Evolutionary conservation across 495 filamentous ascomycete species (phyloP).

Genomic region (Neurospora tetraspora): DNA sequence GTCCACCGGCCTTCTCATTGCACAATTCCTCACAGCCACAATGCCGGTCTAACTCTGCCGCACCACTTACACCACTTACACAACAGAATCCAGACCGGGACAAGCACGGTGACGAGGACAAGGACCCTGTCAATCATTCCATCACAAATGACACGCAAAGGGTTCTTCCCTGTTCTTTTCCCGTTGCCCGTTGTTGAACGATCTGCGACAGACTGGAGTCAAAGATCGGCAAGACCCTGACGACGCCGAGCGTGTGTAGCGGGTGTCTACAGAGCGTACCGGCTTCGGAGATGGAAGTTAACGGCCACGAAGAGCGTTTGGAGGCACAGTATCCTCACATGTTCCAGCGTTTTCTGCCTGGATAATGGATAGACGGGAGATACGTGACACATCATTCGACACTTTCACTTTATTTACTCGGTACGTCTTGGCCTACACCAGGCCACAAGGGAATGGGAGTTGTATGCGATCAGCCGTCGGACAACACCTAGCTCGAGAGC

Average conservation of each 20-base stretch:
- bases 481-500: background rate
- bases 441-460: background rate
- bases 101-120: background rate
- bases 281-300: background rate
- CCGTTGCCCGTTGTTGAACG: background rate
- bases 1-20: background rate
- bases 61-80: background rate
- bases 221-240: background rate
- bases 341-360: background rate
- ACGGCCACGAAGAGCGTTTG: background rate
- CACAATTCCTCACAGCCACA: background rate
- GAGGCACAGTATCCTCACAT: background rate
- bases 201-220: background rate
- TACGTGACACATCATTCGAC: background rate
- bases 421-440: background rate
- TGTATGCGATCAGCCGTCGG: background rate
- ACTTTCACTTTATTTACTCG: background rate
- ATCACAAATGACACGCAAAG: background rate
- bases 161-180: background rate
- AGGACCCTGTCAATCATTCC: background rate
- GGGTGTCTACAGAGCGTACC: background rate
- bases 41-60: background rate
- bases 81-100: background rate
- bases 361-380: background rate
- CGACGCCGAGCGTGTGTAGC: background rate